phyloP scores from a whole-genome alignment of 176 grass and related monocot species.

The Triticum aestivum region IWGSC_CS_RefSeq_v2.1 NC_057800.1:674416397-674416896 shows the following conservation, averaged over 20 bases:
- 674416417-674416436: not conserved
- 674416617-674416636: not conserved
- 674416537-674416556: not conserved
- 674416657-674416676: not conserved
- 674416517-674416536: not conserved
- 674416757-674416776: not conserved
- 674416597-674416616: not conserved
- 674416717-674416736: not conserved
- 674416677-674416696: not conserved
- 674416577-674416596: not conserved
- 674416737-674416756: not conserved
- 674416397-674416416: not conserved
- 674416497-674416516: not conserved
- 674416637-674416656: not conserved
- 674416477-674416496: not conserved
- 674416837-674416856: not conserved
- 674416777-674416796: no score
- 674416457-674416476: not conserved
- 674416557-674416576: not conserved
- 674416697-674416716: not conserved
- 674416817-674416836: no score
- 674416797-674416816: no score
- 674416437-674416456: not conserved
- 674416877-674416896: not conserved
- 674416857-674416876: not conserved